Evolutionary conservation across 2,329 filamentous ascomycete species (phyloP), one percentile per base, ranked within the genome.

Genomic region (Sphaerulina musiva): DNA sequence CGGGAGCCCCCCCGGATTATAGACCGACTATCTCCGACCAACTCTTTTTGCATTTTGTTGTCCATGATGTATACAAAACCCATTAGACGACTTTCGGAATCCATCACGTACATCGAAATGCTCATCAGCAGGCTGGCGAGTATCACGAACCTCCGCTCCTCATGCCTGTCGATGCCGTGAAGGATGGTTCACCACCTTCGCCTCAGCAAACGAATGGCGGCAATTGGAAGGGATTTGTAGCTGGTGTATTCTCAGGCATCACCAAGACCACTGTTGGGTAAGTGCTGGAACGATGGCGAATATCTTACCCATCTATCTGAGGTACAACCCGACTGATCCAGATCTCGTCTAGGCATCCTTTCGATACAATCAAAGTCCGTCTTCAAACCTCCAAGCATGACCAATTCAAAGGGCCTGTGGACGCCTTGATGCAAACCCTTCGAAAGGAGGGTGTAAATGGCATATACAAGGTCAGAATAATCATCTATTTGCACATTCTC

Each of bases 361-460:
- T 98, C 74, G 93, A 98, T 73, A 97, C 93, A 0, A 83, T 98
- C 71, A 98, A 98, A 74, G 92, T 97, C 51, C 89, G 93, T 32
- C 78, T 98, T 14, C 93, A 98, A 71, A 97, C 92, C 2, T 89
- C 89, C 31, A 78, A 86, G 62, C 72, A 80, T 46, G 71, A 82
- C 1, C 89, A 87, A 63, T 98, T 98, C 78, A 78, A 78, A 59
- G 93, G 93, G 0, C 91, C 93, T 0, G 70, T 95, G 32, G 85
- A 95, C 70, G 97, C 93, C 68, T 75, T 95, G 8, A 71, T 87
- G 53, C 85, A 92, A 70, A 98, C 93, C 8, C 61, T 97, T 29
- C 82, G 86, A 56, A 86, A 90, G 68, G 93, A 98, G 72, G 92
- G 92, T 46, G 73, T 95, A 45, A 74, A 79, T 48, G 93, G 89